phyloP scores from a whole-genome alignment of 257 asterid genomes.

The Thymus quinquecostatus region DNA sequence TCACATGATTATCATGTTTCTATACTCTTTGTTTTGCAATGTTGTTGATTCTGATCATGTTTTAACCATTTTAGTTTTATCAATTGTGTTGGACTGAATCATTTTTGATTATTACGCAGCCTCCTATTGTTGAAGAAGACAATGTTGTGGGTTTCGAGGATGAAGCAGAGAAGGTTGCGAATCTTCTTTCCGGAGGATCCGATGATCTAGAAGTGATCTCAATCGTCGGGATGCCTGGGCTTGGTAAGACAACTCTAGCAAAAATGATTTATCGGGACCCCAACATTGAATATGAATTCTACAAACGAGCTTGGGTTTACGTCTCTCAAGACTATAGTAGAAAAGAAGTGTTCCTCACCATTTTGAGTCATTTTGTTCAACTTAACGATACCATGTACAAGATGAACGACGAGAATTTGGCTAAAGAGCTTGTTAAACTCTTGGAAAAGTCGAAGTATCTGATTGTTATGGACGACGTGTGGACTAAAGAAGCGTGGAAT shows the following conservation, averaged over 20 bases:
- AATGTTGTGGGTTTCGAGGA: constrained; percentile 56
- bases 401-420: constrained; percentile 47
- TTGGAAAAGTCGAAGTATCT: constrained; percentile 49
- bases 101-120: constrained; percentile 32
- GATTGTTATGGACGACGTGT: constrained; percentile 64
- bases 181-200: constrained; percentile 39
- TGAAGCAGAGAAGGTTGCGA: constrained; percentile 46
- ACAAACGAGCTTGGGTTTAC: constrained; percentile 52
- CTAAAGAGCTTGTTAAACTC: constrained; percentile 33
- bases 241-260: constrained; percentile 72
- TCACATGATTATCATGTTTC: background rate
- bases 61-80: background rate
- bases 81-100: constrained; percentile 4
- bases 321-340: constrained; percentile 55
- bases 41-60: constrained; percentile 16
- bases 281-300: constrained; percentile 44
- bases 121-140: constrained; percentile 60
- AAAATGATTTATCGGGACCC: constrained; percentile 54
- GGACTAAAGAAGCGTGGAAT: constrained; percentile 56
- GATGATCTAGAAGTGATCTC: constrained; percentile 49
- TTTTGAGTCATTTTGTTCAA: constrained; percentile 35
- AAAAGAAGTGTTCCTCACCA: constrained; percentile 54
- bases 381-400: constrained; percentile 37
- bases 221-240: constrained; percentile 56
- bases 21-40: background rate